phyloP scores from a whole-genome alignment of 305 asterid genomes.

The Fraxinus angustifolia region DNA sequence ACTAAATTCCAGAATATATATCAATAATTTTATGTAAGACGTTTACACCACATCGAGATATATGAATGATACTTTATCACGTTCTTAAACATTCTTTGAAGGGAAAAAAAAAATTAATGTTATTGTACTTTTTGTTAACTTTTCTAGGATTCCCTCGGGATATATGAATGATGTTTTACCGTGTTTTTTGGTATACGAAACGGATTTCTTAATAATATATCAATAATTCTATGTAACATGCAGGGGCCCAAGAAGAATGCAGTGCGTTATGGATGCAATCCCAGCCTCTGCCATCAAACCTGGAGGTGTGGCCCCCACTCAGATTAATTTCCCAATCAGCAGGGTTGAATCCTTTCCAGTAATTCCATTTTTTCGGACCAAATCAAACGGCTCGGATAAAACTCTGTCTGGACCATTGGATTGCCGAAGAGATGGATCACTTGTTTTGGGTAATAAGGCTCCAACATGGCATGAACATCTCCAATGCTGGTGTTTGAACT shows the following conservation, averaged over 20 bases:
- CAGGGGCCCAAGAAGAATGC: constrained; percentile 96
- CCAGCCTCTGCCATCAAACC: constrained; percentile 70
- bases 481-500: constrained; percentile 96
- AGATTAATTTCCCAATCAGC: constrained; percentile 47
- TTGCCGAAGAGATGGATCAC: constrained; percentile 40
- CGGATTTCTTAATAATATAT: background rate
- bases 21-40: background rate
- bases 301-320: constrained; percentile 70
- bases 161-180: background rate
- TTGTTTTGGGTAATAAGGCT: constrained; percentile 67
- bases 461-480: constrained; percentile 97
- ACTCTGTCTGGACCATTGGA: constrained; percentile 35
- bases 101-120: background rate
- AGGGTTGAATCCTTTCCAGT: constrained; percentile 45
- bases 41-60: background rate
- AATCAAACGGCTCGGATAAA: constrained; percentile 43
- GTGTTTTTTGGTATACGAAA: background rate
- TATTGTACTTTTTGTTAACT: background rate
- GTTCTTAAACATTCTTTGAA: background rate
- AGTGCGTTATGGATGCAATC: constrained; percentile 66
- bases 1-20: background rate
- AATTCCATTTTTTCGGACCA: constrained; percentile 45
- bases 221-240: background rate
- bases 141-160: background rate
- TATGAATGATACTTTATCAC: background rate